Evolutionary conservation across 352 stramenopile species (phyloP), one percentile per base, ranked within the genome.

Genomic region (Phytophthora syringae): DNA sequence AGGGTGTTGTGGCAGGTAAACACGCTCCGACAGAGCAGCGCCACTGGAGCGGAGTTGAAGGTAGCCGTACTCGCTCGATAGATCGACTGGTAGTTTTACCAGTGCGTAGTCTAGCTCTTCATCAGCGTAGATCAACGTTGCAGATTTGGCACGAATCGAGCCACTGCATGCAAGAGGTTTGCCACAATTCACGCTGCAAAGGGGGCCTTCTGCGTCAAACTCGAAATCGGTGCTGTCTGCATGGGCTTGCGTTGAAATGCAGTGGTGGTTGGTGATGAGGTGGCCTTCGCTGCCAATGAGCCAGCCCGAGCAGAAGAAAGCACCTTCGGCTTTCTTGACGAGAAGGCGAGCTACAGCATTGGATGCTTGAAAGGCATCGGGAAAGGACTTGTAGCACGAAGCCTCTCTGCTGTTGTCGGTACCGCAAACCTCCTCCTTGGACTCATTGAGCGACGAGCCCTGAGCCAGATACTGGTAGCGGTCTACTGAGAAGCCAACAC

Each of bases 261-360:
- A 94, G 60, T 94, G 86, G 39, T 92, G 58, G 69, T 94, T 94
- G 28, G 86, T 93, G 25, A 94, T 57, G 34, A 92, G 28, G 57
- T 94, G 84, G 12, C 83, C 84, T 36, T 93, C 81, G 50, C 74
- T 88, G 25, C 86, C 86, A 21, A 92, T 24, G 3, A 94, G 61
- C 81, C 80, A 94, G 11, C 86, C 86, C 6, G 81, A 92, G 52
- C 86, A 94, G 53, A 87, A 90, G 57, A 74, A 88, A 40, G 72
- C 76, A 16, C 72, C 67, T 16, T 50, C 32, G 9, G 37, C 18
- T 52, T 91, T 91, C 63, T 90, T 82, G 25, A 87, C 88, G 6
- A 89, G 62, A 45, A 94, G 58, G 3, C 86, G 80, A 3, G 72
- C 65, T 12, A 93, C 76, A 0, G 86, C 62, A 13, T 76, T 64